Percentiles rank a stretch among this genome's conserved stretches.
Conservation (phyloP, 75 land plant species). For the Cupressus sempervirens region DNA sequence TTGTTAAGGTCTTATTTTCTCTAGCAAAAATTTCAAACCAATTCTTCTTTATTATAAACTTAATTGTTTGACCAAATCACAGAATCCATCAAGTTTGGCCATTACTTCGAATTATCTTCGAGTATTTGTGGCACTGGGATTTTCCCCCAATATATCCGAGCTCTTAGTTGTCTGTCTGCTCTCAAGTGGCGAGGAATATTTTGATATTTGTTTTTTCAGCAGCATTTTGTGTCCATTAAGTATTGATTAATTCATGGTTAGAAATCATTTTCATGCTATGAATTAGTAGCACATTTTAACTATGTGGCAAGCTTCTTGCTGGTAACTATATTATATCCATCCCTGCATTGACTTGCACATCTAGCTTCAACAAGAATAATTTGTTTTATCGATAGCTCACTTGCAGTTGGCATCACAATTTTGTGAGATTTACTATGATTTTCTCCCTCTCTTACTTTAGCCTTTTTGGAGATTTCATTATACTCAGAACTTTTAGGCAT, state of each 20-base stretch:
- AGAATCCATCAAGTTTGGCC: conserved; percentile 29
- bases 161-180: conserved; percentile 3
- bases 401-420: no score
- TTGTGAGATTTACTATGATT: no score
- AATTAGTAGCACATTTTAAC: conserved; percentile 19
- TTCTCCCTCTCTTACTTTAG: no score
- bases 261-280: conserved; percentile 15
- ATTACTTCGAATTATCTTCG: conserved; percentile 11
- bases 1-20: conserved; percentile 7
- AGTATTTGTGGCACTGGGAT: conserved; percentile 5
- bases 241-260: conserved; percentile 12
- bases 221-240: neutral
- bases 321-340: conserved; percentile 9
- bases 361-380: conserved; percentile 16
- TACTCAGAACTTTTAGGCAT: no score
- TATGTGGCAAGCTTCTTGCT: conserved; percentile 21
- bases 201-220: neutral
- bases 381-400: no score
- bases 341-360: conserved; percentile 24
- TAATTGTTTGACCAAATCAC: conserved; percentile 10
- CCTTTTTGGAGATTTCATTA: no score
- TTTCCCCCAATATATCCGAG: neutral
- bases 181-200: no score
- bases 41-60: neutral
- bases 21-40: conserved; percentile 10